Conservation (phyloP, 345 rosid species). For the Populus alba region DNA sequence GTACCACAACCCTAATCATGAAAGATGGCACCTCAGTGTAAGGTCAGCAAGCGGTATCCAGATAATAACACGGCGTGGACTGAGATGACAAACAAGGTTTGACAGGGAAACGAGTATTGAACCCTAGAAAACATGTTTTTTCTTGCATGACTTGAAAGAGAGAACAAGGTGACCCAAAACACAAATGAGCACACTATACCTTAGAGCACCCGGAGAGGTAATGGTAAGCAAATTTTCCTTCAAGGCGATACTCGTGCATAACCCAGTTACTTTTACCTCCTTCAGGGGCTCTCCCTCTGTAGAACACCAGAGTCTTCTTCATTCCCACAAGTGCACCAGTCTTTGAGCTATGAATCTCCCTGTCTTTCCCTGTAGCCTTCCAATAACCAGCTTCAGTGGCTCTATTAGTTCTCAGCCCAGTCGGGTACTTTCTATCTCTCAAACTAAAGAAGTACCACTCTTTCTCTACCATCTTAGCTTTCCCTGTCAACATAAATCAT, state of each 20-base stretch:
- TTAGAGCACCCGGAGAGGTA: conserved; percentile 67
- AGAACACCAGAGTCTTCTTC: conserved; percentile 92
- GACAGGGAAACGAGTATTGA: neutral
- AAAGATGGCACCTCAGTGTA: neutral
- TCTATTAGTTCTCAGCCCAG: conserved; percentile 88
- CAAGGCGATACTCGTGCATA: conserved; percentile 97
- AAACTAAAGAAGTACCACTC: conserved; percentile 93
- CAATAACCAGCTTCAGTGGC: conserved; percentile 97
- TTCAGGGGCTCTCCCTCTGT: conserved; percentile 89
- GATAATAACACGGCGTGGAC: neutral
- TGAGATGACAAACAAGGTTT: no score
- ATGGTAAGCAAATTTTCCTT: conserved; percentile 85
- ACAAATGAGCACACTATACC: conserved; percentile 30
- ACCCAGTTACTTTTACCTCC: conserved; percentile 95
- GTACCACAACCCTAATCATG: neutral
- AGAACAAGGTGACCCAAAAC: neutral
- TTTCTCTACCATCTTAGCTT: conserved; percentile 93
- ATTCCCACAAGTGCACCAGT: conserved; percentile 78
- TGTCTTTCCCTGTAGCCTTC: conserved; percentile 95
- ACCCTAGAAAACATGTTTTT: neutral
- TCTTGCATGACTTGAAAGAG: neutral
- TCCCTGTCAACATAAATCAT: conserved; percentile 40
- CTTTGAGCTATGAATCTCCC: conserved; percentile 86
- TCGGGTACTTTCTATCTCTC: conserved; percentile 88
- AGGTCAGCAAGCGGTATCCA: neutral